Conservation (phyloP, 768 basidiomycete genomes). For the Lyophyllum shimeji region DNA sequence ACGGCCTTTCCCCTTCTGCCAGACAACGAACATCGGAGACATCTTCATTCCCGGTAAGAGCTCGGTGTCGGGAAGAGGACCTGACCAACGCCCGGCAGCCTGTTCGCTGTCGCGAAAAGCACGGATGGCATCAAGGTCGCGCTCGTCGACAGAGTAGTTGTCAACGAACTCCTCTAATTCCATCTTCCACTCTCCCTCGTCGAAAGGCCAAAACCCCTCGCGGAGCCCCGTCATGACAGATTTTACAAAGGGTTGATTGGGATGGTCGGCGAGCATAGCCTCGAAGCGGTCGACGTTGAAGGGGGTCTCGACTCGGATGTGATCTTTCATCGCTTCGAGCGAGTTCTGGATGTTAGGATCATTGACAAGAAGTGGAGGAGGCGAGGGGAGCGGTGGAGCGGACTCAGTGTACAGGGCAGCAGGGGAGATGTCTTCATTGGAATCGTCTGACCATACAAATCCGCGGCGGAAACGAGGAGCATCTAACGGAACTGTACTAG, state of each 20-base stretch:
- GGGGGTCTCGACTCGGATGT: constrained; percentile 2
- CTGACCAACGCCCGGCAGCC: constrained; percentile 3
- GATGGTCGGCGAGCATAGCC: constrained; percentile 4
- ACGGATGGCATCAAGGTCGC: neutral
- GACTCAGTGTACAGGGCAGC: constrained; percentile 12
- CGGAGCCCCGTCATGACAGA: constrained; percentile 6
- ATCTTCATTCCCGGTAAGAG: constrained; percentile 15
- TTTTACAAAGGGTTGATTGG: constrained; percentile 9
- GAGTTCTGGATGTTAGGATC: neutral
- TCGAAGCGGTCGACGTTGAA: constrained; percentile 6
- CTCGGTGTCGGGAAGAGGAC: neutral
- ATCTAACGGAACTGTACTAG: neutral
- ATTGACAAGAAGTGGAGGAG: constrained; percentile 11
- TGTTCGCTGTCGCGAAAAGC: constrained; percentile 9
- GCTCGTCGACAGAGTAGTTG: constrained; percentile 2
- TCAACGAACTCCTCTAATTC: neutral
- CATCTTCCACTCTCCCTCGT: neutral
- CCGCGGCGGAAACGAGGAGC: constrained; percentile 3
- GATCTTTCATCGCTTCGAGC: neutral
- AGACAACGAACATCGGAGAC: constrained; percentile 19
- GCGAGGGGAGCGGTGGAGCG: constrained; percentile 13
- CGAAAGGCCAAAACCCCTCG: constrained; percentile 7
- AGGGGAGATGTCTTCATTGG: neutral
- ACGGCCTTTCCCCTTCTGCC: constrained; percentile 19
- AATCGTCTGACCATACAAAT: neutral